Conservation (phyloP, 768 basidiomycete genomes). For the Coprinopsis marcescibilis region DNA sequence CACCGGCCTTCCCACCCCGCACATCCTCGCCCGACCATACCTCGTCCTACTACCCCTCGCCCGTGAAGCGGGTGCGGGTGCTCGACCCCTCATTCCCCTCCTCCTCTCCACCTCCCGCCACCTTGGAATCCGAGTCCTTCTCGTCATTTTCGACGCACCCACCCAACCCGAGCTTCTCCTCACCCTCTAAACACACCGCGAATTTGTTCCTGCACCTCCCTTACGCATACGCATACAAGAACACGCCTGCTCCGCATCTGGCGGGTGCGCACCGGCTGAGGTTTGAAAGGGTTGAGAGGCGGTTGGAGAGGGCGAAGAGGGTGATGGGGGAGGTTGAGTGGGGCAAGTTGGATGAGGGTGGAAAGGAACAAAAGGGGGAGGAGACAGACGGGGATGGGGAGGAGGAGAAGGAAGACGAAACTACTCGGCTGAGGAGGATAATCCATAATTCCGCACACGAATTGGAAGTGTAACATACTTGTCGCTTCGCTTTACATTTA, state of each 20-base stretch:
- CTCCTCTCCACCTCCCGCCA: slow-evolving; percentile 11
- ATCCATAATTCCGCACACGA: no score
- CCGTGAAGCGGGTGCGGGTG: background rate
- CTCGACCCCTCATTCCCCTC: slow-evolving; percentile 2
- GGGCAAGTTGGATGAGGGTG: no score
- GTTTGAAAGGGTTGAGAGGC: slow-evolving; percentile 23
- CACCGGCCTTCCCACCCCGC: slow-evolving; percentile 3
- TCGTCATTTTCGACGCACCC: no score
- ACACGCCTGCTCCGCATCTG: slow-evolving; percentile 37
- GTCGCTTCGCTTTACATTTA: no score
- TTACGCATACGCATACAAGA: slow-evolving; percentile 20
- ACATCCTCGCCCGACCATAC: slow-evolving; percentile 3
- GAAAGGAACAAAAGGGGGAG: no score
- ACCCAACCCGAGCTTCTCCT: no score
- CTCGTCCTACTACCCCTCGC: slow-evolving; percentile 9
- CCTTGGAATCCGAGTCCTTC: background rate
- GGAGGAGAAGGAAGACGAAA: no score
- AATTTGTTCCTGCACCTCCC: slow-evolving; percentile 9
- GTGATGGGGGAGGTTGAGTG: slow-evolving; percentile 25
- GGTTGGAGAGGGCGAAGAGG: slow-evolving; percentile 23
- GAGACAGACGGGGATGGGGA: no score
- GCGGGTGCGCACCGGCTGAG: slow-evolving; percentile 32
- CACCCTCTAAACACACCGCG: slow-evolving; percentile 10
- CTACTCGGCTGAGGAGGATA: no score
- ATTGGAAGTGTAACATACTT: no score